phyloP scores from a whole-genome alignment of 2,329 filamentous ascomycete species.

The Gnomoniopsis sp. region DNA sequence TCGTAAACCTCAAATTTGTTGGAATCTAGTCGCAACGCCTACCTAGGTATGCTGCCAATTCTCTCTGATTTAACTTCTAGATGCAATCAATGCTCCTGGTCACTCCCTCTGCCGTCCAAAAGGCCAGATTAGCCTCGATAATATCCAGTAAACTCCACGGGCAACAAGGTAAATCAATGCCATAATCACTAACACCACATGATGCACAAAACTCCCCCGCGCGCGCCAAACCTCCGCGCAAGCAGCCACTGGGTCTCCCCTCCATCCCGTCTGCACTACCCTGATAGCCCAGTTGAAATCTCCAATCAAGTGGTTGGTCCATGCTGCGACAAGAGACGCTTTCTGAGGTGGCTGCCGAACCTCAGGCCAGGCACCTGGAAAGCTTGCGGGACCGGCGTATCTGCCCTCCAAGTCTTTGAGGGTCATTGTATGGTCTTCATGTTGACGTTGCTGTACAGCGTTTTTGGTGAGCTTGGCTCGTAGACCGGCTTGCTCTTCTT shows the following conservation, averaged over 20 bases:
- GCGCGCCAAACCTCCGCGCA: slow-evolving; percentile 5
- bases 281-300: slow-evolving; percentile 18
- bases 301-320: slow-evolving; percentile 16
- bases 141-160: slow-evolving; percentile 1
- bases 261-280: slow-evolving; percentile 1
- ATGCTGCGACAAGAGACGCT: slow-evolving; percentile 24
- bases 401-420: slow-evolving; percentile 25
- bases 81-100: background rate
- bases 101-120: background rate
- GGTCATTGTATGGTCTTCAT: slow-evolving; percentile 27
- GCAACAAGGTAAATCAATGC: slow-evolving; percentile 8
- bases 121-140: slow-evolving; percentile 4
- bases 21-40: background rate
- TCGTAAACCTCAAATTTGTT: background rate
- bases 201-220: slow-evolving; percentile 6
- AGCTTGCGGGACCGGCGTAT: slow-evolving; percentile 24
- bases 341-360: slow-evolving; percentile 25
- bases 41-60: background rate
- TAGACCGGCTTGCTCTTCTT: slow-evolving; percentile 21
- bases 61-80: too few species aligned
- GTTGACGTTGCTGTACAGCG: slow-evolving; percentile 25
- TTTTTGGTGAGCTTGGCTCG: slow-evolving; percentile 26
- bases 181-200: background rate
- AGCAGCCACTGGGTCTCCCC: slow-evolving; percentile 5
- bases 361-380: slow-evolving; percentile 26